Percentiles rank a stretch among this genome's conserved stretches.
phyloP scores from a whole-genome alignment of 148 eudicot species.

The Chenopodium quinoa region DNA sequence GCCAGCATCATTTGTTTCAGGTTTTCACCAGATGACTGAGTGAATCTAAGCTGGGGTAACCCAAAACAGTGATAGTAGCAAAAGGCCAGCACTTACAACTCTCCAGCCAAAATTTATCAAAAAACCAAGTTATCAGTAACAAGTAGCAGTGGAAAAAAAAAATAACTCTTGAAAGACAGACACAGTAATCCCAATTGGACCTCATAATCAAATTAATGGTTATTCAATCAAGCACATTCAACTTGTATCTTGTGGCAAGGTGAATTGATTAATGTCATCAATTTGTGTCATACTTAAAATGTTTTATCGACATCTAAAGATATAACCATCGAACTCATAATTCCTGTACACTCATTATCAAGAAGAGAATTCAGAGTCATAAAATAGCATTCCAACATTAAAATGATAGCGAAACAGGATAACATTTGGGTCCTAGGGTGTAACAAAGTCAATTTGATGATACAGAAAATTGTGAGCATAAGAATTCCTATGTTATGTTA shows the following conservation, averaged over 20 bases:
- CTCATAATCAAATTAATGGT: background rate
- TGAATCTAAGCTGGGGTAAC: background rate
- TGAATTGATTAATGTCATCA: background rate
- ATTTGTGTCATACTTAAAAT: background rate
- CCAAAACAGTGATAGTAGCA: background rate
- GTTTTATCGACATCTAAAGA: background rate
- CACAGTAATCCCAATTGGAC: background rate
- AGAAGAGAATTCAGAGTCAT: background rate
- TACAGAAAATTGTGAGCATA: too few relatives aligned
- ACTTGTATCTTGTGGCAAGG: background rate
- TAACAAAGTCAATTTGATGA: background rate
- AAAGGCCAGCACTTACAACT: background rate
- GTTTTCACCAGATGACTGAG: background rate
- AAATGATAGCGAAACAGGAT: background rate
- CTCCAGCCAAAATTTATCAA: background rate
- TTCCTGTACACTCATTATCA: background rate
- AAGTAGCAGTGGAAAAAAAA: background rate
- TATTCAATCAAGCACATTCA: background rate
- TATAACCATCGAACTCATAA: background rate
- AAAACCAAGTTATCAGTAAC: background rate
- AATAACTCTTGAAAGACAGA: background rate
- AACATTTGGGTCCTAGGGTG: background rate
- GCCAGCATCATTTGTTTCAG: background rate
- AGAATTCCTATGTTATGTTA: background rate
- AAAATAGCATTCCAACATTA: background rate